Conservation (phyloP, 306 rosid genomes). For the Vigna nakashimae region DNA sequence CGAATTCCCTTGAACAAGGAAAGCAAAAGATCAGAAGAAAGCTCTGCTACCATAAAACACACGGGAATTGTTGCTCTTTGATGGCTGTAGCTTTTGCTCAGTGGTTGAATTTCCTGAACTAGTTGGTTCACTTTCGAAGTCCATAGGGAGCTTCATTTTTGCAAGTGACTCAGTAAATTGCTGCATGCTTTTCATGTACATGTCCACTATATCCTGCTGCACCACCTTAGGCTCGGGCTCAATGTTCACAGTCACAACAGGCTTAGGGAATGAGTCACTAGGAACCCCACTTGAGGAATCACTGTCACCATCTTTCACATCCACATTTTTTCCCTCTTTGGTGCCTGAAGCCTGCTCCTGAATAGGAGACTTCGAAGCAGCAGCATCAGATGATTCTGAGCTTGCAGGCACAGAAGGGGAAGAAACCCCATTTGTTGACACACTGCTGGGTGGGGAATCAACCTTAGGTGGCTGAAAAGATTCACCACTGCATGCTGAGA, state of each 20-base stretch:
- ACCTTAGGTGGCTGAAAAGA: conserved; percentile 63
- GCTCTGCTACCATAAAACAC: conserved; percentile 98
- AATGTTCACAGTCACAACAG: conserved; percentile 65
- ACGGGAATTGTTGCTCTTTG: conserved; percentile 69
- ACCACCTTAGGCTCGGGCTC: conserved; percentile 82
- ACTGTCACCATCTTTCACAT: conserved; percentile 72
- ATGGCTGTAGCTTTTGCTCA: conserved; percentile 62
- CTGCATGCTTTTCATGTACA: conserved; percentile 99
- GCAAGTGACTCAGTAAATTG: conserved; percentile 97
- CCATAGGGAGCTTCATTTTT: conserved; percentile 98
- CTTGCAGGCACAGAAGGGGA: conserved; percentile 61
- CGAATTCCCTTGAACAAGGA: conserved; percentile 54
- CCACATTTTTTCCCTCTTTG: conserved; percentile 55
- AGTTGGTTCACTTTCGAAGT: conserved; percentile 72
- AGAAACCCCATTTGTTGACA: conserved; percentile 68
- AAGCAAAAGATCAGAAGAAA: conserved; percentile 72
- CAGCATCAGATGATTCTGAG: conserved; percentile 68
- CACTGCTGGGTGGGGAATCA: conserved; percentile 81
- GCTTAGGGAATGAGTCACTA: conserved; percentile 58
- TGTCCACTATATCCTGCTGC: conserved; percentile 96
- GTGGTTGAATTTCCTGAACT: conserved; percentile 85
- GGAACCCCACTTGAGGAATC: conserved; percentile 65
- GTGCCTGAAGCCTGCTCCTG: conserved; percentile 56
- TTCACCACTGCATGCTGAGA: conserved; percentile 61
- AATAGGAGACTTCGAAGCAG: conserved; percentile 50